Evolutionary conservation across 495 filamentous ascomycete species (phyloP), one percentile per base, ranked within the genome.

Genomic region (Zalerion maritima): DNA sequence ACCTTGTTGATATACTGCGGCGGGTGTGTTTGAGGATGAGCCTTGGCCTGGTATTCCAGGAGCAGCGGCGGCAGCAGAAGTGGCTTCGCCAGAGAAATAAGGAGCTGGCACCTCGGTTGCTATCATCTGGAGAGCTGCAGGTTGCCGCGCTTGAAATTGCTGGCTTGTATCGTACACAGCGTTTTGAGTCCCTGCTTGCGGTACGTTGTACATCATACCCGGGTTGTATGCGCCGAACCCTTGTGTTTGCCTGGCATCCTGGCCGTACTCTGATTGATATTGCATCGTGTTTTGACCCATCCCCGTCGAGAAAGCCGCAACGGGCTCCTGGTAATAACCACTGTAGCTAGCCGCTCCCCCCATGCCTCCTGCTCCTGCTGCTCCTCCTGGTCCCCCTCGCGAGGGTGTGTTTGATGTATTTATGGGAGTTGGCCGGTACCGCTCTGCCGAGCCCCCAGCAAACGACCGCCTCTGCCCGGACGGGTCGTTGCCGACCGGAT

Each of bases 91-190:
- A 34, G 70, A 57, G 48, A 87, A 94, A 59, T 91, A 94, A 52
- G 77, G 80, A 64, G 73, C 50, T 37, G 64, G 49, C 38, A 67
- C 64, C 47, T 67, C 67, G 32, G 71, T 69, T 34, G 75, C 62
- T 48, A 89, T 64, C 47, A 82, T 73, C 41, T 89, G 81, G 45
- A 93, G 67, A 24, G 71, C 72, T 71, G 82, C 75, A 61, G 75
- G 69, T 41, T 79, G 81, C 61, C 82, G 78, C 46, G 73, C 62
- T 39, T 69, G 61, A 57, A 84, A 93, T 53, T 78, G 79, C 58
- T 80, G 69, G 54, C 74, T 71, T 40, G 75, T 60, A 52, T 84
- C 78, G 59, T 92, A 93, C 37, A 75, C 69, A 35, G 66, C 62
- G 45, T 63, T 71, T 50, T 72, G 59, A 42, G 75, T 57, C 42